Evolutionary conservation across 495 filamentous ascomycete species (phyloP), one percentile per base, ranked within the genome.

Genomic region (Aspergillus campestris): DNA sequence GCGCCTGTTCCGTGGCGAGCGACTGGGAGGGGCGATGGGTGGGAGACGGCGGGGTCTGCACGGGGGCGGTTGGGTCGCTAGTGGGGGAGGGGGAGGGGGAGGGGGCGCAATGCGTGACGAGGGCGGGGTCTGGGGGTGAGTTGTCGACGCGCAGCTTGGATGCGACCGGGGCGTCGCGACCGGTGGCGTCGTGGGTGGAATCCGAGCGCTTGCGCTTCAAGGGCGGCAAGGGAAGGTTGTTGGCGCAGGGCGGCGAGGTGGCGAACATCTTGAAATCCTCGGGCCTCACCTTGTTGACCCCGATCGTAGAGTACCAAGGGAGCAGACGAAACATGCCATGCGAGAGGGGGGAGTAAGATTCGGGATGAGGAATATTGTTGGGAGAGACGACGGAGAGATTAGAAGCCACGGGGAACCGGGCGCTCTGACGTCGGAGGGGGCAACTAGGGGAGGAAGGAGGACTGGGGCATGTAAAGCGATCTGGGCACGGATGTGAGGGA

Each of bases 301-400:
- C 69, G 52, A 74, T 70, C 57, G 72, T 62, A 52, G 74, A 69
- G 54, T 70, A 68, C 77, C 75, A 79, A 51, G 76, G 67, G 31
- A 74, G 59, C 49, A 75, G 60, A 41, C 72, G 66, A 63, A 76
- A 79, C 77, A 81, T 80, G 74, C 74, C 72, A 77, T 73, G 68
- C 61, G 69, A 73, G 45, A 51, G 51, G 45, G 44, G 32, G 43
- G 38, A 37, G 39, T 32, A 14, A 36, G 45, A 42, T 27, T 30
- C 39, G 32, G 33, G 33, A 45, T 38, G 51, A 42, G 48, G 28
- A 44, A 38, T 12, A 53, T 40, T 42, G 45, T 47, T 42, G 59
- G 37, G 47, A 37, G 44, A 47, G 45, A 43, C 34, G 57, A 48
- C 44, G 40, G 52, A 56, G 61, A 45, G 52, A 61, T 62, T 57